These are phyloP conservation scores for Fusarium haematococcum DNA, from an alignment of 2,329 filamentous ascomycete species.

Conservation along the genomic window DNA sequence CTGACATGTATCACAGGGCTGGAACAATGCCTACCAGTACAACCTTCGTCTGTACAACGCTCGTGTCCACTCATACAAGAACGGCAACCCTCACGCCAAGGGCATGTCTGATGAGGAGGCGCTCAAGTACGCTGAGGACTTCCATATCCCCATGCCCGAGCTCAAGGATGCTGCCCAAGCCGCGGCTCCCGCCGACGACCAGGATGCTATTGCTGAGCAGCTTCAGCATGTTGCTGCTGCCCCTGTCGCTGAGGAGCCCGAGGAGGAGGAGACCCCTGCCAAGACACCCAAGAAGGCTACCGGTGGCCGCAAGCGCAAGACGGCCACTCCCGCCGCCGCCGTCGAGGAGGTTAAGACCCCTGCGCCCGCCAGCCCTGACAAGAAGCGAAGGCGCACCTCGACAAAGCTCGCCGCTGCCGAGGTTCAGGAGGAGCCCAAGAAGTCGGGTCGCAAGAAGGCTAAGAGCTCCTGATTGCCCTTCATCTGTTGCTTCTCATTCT, in stretches of 20 bases:
- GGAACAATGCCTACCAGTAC: slow-evolving; percentile 76
- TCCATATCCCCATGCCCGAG: slow-evolving; percentile 65
- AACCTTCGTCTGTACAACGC: slow-evolving; percentile 75
- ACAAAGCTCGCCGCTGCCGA: slow-evolving; percentile 64
- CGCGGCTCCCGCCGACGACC: slow-evolving; percentile 56
- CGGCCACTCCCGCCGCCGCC: slow-evolving; percentile 58
- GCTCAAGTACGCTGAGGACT: slow-evolving; percentile 69
- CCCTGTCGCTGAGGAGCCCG: slow-evolving; percentile 53
- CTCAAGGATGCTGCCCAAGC: slow-evolving; percentile 56
- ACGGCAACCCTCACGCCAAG: slow-evolving; percentile 68
- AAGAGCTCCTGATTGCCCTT: slow-evolving; percentile 51
- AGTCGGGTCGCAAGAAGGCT: slow-evolving; percentile 70
- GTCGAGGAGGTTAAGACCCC: slow-evolving; percentile 55
- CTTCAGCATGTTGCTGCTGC: slow-evolving; percentile 58
- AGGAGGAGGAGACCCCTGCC: slow-evolving; percentile 58
- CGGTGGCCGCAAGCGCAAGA: slow-evolving; percentile 68
- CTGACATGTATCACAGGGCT: slow-evolving; percentile 54
- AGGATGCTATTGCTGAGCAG: slow-evolving; percentile 70
- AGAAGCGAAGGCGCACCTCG: slow-evolving; percentile 71
- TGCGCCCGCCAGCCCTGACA: slow-evolving; percentile 66
- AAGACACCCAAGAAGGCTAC: slow-evolving; percentile 71
- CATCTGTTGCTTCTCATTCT: slow-evolving; percentile 34
- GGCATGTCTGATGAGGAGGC: slow-evolving; percentile 72
- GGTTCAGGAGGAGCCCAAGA: slow-evolving; percentile 69
- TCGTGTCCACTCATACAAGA: slow-evolving; percentile 73